phyloP scores from a whole-genome alignment of 768 basidiomycete species.

The Phlebiopsis flavidoalba region DNA sequence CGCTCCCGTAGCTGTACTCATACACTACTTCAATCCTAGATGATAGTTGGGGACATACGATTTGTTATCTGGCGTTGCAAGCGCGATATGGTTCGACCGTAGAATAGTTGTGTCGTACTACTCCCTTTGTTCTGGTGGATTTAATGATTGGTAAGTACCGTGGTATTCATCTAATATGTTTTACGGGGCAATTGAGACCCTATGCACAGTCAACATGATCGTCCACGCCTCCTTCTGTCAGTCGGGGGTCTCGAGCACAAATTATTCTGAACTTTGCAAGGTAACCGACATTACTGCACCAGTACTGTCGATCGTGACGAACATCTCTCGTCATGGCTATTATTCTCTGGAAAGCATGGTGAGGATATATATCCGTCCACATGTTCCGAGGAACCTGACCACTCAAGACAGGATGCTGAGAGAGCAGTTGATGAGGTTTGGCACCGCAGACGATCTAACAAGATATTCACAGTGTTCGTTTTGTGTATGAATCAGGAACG shows the following conservation, averaged over 20 bases:
- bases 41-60: slow-evolving; percentile 11
- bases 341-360: slow-evolving; percentile 8
- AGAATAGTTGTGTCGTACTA: neutral
- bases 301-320: slow-evolving; percentile 6
- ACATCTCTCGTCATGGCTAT: slow-evolving; percentile 11
- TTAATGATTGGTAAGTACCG: slow-evolving; percentile 2
- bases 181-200: neutral
- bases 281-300: slow-evolving; percentile 8
- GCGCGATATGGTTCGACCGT: slow-evolving; percentile 11
- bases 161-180: neutral
- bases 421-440: neutral
- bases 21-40: too few species aligned
- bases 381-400: neutral
- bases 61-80: slow-evolving; percentile 10
- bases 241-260: slow-evolving; percentile 8
- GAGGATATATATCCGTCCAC: too few species aligned
- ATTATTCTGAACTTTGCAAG: slow-evolving; percentile 8
- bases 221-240: slow-evolving; percentile 6
- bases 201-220: slow-evolving; percentile 2
- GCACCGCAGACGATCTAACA: neutral
- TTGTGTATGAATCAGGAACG: slow-evolving; percentile 8
- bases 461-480: slow-evolving; percentile 6
- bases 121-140: slow-evolving; percentile 11
- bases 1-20: too few species aligned
- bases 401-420: slow-evolving; percentile 2